Base-by-base conservation (phyloP, 1,284 basidiomycete genomes). In the Cystobasidium pallidum region DNA sequence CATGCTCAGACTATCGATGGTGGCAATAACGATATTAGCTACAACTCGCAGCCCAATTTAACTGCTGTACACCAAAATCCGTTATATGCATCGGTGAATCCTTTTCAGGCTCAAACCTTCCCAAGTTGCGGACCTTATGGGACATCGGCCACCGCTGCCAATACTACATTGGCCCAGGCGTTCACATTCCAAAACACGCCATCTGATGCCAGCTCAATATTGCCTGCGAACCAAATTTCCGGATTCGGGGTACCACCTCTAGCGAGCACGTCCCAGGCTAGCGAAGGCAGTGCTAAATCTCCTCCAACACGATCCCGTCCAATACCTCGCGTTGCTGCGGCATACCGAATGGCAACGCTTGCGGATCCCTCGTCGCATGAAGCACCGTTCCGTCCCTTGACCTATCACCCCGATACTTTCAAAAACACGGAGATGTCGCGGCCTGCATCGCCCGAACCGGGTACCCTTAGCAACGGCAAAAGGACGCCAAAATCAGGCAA, bases 301-400 rank as follows among this genome's bases (percentile, higher is more conserved):
- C 59, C 59, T 43, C 59, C 59, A 28, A 41, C 39, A 36, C 24
- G 43, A 43, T 41, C 59, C 19, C 59, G 59, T 15, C 59, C 39
- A 11, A 62, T 62, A 17, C 59, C 59, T 21, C 32, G 43, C 24
- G 36, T 43, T 17, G 36, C 59, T 1, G 39, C 36, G 10, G 43
- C 36, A 17, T 62, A 41, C 24, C 59, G 59, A 7, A 41, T 62
- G 43, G 59, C 39, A 21, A 47, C 59, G n/a, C 24, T 62, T 17
- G 26, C 59, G n/a, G 59, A 62, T 41, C 59, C 59, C 10, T 41
- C 59, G 13, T 24, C 34, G 17, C 59, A 62, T 24, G 59, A 62
- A 41, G 59, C 59, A n/a, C 59, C 59, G 1, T 62, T 62, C 59
- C 24, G 59, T 17, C 59, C 59, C 17, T 28, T 62, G 10, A 62